Percentiles rank a stretch among this genome's conserved stretches.
Evolutionary conservation across 192 early-diverging fungal genomes (phyloP).

Genomic region (Gigaspora rosea): DNA sequence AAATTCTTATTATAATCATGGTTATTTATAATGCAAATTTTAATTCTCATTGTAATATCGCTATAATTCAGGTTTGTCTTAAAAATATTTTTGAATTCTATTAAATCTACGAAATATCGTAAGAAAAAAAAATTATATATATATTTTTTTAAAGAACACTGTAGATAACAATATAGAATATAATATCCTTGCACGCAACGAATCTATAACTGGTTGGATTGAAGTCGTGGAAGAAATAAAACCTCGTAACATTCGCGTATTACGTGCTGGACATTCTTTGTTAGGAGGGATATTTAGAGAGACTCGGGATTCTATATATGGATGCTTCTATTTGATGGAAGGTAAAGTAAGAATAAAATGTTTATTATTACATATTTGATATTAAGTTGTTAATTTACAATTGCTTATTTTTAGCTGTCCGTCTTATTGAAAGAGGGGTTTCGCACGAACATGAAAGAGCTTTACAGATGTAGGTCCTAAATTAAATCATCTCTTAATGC

Average conservation of each 20-base stretch:
- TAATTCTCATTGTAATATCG: slow-evolving; percentile 55
- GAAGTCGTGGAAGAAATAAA: slow-evolving; percentile 52
- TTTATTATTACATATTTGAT: not conserved
- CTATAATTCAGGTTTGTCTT: slow-evolving; percentile 43
- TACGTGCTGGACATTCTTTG: slow-evolving; percentile 88
- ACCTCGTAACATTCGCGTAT: slow-evolving; percentile 61
- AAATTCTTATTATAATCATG: slow-evolving; percentile 39
- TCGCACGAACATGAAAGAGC: slow-evolving; percentile 43
- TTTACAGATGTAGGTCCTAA: slow-evolving; percentile 42
- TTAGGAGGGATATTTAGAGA: slow-evolving; percentile 79
- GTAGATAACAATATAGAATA: slow-evolving; percentile 29
- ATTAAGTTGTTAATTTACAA: not conserved
- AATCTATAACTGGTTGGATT: slow-evolving; percentile 84
- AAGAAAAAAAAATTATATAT: not conserved
- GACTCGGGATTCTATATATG: slow-evolving; percentile 75
- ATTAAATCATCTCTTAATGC: not conserved
- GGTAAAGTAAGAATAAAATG: slow-evolving; percentile 44
- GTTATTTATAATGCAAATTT: slow-evolving; percentile 43
- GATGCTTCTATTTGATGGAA: slow-evolving; percentile 80
- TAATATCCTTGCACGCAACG: slow-evolving; percentile 66
- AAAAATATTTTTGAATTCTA: slow-evolving; percentile 24
- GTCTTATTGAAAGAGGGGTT: not conserved
- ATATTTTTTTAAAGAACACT: slow-evolving; percentile 25
- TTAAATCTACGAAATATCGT: not conserved
- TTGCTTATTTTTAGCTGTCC: slow-evolving; percentile 15